Conservation (phyloP, 345 rosid genomes). For the Arabidopsis suecica region DNA sequence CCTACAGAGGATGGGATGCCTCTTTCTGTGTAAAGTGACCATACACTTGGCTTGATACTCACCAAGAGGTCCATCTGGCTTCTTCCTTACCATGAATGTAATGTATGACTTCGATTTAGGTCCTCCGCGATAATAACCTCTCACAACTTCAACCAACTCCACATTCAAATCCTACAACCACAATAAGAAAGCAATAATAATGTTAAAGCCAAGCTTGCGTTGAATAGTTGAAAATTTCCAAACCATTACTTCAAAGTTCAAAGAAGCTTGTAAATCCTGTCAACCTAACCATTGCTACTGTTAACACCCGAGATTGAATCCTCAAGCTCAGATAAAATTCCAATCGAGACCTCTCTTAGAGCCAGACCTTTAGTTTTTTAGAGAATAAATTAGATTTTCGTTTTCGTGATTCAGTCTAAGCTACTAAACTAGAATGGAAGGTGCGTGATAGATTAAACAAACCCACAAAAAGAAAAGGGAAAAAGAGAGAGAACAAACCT, state of each 20-base stretch:
- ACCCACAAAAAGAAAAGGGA: no score
- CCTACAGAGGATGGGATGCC: constrained; percentile 34
- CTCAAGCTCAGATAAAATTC: not conserved
- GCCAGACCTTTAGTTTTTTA: no score
- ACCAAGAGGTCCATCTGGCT: constrained; percentile 12
- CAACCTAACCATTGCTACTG: not conserved
- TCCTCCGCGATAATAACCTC: not conserved
- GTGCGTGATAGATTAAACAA: no score
- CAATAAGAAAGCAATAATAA: not conserved
- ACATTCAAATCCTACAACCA: not conserved
- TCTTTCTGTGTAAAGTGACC: constrained; percentile 6
- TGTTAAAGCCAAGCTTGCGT: not conserved
- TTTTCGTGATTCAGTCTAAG: no score
- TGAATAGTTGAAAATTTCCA: not conserved
- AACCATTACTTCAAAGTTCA: not conserved
- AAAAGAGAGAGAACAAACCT: not conserved
- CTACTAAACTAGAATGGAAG: no score
- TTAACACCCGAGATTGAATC: not conserved
- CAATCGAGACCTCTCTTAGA: no score
- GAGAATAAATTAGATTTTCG: no score
- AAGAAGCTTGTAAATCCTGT: not conserved
- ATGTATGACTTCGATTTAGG: constrained; percentile 30
- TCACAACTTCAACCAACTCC: constrained; percentile 19
- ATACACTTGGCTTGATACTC: constrained; percentile 28
- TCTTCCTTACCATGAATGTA: constrained; percentile 30